These are phyloP conservation scores for Euphorbia tirucalli DNA, from an alignment of 345 rosid species.

Conservation along the genomic window DNA sequence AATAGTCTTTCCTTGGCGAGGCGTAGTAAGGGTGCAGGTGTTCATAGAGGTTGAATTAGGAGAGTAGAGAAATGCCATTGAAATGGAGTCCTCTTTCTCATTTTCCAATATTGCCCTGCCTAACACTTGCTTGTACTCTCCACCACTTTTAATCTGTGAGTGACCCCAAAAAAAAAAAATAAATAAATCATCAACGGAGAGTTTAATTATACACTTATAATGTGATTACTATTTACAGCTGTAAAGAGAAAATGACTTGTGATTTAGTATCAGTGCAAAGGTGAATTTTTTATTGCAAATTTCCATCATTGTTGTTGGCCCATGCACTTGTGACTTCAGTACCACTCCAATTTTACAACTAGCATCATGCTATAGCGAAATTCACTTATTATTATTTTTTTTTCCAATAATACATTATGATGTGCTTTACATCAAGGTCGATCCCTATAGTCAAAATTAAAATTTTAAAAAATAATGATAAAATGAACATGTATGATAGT, in stretches of 20 bases:
- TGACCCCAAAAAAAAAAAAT: not conserved
- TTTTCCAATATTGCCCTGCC: slow-evolving; percentile 54
- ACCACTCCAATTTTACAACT: not conserved
- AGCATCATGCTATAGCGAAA: too few species aligned
- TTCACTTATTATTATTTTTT: too few species aligned
- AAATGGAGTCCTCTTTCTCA: slow-evolving; percentile 39
- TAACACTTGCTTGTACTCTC: slow-evolving; percentile 57
- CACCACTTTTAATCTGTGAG: slow-evolving; percentile 48
- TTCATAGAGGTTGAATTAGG: slow-evolving; percentile 33
- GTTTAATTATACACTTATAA: not conserved
- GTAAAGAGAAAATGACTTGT: slow-evolving; percentile 14
- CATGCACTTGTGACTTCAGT: not conserved
- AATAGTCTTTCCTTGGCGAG: slow-evolving; percentile 34
- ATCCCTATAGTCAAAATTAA: too few species aligned
- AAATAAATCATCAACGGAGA: too few species aligned
- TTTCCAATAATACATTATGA: too few species aligned
- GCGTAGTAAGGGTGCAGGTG: not conserved
- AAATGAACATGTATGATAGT: too few species aligned
- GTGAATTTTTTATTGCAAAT: not conserved
- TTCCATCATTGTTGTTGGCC: not conserved
- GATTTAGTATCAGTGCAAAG: not conserved
- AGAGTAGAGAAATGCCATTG: slow-evolving; percentile 54
- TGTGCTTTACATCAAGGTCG: too few species aligned
- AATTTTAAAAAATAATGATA: too few species aligned
- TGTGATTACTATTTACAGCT: slow-evolving; percentile 18